Evolutionary conservation across 805 yeast genomes (phyloP), one percentile per base, ranked within the genome.

Genomic region (Saccharomyces jurei): DNA sequence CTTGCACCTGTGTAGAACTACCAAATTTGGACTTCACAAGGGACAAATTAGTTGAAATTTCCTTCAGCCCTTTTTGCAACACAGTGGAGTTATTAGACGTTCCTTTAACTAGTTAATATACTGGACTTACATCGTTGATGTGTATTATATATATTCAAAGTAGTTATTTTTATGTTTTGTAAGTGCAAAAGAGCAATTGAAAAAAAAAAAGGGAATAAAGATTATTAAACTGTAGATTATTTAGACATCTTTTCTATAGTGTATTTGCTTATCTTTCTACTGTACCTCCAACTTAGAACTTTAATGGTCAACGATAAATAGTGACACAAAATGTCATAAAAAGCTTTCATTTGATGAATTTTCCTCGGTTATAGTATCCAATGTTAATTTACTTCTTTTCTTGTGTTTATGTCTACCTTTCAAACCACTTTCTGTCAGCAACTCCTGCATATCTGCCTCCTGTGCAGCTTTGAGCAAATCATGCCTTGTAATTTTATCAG

Each of bases 51-150:
- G 87, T 91, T 57, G 96, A 92, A 71, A 84, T 94, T 41, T 80
- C 87, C 46, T 91, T 90, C 68, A 86, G 87, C 58, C 96, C 97
- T 0, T 90, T 90, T 69, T 81, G 83, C 58, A 89, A 89, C 68
- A 74, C 77, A 46, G 89, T 91, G 0, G 76, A 75, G 47, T 31
- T 31, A 49, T 21, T 49, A 28, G 22, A 17, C 25, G 17, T 36
- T 17, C 44, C 44, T 49, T 49, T 14, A 27, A 49, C 21, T n/a
- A 31, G 21, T 11, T 30, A 28, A 28, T 21, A 49, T 30, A 31
- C 27, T 49, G 29, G 27, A 49, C 29, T 25, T 49, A 17, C 51
- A 17, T 49, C 44, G 48, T 49, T 25, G 27, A 11, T 25, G 46
- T 31, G 46, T 41, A 27, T 29, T 9, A 27, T 17, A 31, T 27